Evolutionary conservation across 2,329 filamentous ascomycete species (phyloP).

Genomic region (Canariomyces notabilis): DNA sequence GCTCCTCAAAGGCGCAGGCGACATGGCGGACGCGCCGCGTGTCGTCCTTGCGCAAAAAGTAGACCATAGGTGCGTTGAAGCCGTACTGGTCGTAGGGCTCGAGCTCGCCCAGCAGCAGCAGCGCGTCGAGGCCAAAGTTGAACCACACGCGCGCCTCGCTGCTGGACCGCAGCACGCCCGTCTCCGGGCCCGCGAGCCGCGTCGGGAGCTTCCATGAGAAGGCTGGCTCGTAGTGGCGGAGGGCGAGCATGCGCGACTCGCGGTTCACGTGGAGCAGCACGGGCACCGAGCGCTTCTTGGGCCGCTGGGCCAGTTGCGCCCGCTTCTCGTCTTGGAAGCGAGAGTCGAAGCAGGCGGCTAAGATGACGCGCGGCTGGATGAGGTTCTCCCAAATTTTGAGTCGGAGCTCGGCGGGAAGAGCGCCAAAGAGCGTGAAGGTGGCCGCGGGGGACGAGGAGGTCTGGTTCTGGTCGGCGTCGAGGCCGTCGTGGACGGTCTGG

Average conservation of each 20-base stretch:
- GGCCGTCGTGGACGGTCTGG: constrained; percentile 39
- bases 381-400: constrained; percentile 43
- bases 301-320: constrained; percentile 18
- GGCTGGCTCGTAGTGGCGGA: constrained; percentile 40
- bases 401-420: constrained; percentile 44
- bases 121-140: constrained; percentile 43
- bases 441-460: constrained; percentile 9
- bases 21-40: constrained; percentile 40
- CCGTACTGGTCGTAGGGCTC: constrained; percentile 44
- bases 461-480: constrained; percentile 20
- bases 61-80: constrained; percentile 44
- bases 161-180: constrained; percentile 26
- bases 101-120: constrained; percentile 44
- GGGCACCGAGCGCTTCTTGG: constrained; percentile 28
- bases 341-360: constrained; percentile 38
- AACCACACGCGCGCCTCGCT: constrained; percentile 40
- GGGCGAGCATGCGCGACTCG: constrained; percentile 40
- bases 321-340: constrained; percentile 27
- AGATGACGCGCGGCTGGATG: constrained; percentile 41
- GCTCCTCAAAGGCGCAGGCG: constrained; percentile 40
- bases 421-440: constrained; percentile 34
- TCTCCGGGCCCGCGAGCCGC: constrained; percentile 28
- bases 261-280: constrained; percentile 41
- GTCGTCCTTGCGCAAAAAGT: constrained; percentile 42
- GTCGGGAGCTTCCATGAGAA: constrained; percentile 44